Percentiles rank a stretch among this genome's conserved stretches.
phyloP scores from a whole-genome alignment of 2,329 filamentous ascomycete species.

The Calonectria pseudoreteaudii region DNA sequence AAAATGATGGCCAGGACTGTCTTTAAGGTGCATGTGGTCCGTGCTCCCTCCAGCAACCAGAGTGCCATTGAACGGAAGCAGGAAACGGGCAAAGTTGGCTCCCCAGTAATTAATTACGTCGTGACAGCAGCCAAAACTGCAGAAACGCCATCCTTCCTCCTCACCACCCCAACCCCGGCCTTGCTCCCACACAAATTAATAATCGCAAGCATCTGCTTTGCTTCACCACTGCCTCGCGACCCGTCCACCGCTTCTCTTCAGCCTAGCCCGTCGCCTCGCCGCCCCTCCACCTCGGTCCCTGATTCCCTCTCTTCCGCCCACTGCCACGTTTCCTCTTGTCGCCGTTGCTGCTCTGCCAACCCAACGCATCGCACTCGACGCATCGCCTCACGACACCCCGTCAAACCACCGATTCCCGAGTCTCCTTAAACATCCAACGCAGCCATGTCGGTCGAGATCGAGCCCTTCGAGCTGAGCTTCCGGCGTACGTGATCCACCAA shows the following conservation, averaged over 20 bases:
- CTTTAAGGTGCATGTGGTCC: constrained; percentile 19
- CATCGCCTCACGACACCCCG: constrained; percentile 38
- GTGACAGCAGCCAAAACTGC: constrained; percentile 22
- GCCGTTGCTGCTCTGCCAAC: constrained; percentile 23
- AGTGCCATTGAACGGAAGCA: constrained; percentile 24
- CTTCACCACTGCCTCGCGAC: neutral
- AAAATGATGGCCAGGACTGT: neutral
- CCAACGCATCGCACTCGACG: constrained; percentile 12
- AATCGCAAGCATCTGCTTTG: constrained; percentile 1
- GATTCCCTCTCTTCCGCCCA: constrained; percentile 12
- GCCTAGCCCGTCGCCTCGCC: neutral
- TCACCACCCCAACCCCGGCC: constrained; percentile 11
- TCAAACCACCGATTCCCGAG: constrained; percentile 15
- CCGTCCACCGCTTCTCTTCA: neutral
- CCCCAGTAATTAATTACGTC: constrained; percentile 35
- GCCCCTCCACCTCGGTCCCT: neutral
- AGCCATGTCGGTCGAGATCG: constrained; percentile 94
- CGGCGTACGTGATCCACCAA: constrained; percentile 73
- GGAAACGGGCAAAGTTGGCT: constrained; percentile 37
- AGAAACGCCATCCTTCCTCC: constrained; percentile 18
- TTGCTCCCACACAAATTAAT: constrained; percentile 17
- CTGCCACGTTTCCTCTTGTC: constrained; percentile 43
- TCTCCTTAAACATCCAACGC: constrained; percentile 17
- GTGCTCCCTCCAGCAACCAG: constrained; percentile 26
- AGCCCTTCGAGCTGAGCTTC: constrained; percentile 92